These are phyloP conservation scores for Schizochytrium sp. DNA, from an alignment of 108 stramenopile species.

Conservation along the genomic window DNA sequence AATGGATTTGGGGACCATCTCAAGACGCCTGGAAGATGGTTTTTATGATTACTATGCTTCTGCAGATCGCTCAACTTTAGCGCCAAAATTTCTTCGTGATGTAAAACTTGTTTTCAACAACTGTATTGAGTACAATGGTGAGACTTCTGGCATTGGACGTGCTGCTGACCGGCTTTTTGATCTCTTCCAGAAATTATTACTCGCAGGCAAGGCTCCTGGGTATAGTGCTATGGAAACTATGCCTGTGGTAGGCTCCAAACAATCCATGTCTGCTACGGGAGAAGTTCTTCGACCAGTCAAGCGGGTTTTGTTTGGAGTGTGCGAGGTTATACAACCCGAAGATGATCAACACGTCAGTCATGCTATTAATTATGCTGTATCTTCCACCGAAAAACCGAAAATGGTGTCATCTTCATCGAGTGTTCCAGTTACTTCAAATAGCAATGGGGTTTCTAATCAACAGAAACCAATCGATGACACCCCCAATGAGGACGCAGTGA, in stretches of 20 bases:
- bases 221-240: not conserved
- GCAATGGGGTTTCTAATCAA: too few relatives aligned
- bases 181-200: not conserved
- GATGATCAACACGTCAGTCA: not conserved
- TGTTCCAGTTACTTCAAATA: too few relatives aligned
- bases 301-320: not conserved
- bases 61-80: not conserved
- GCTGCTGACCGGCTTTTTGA: not conserved
- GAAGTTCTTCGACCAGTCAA: not conserved
- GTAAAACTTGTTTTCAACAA: not conserved
- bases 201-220: not conserved
- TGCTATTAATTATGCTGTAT: not conserved
- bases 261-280: not conserved
- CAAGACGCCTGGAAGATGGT: not conserved
- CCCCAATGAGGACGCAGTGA: too few relatives aligned
- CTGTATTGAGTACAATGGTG: not conserved
- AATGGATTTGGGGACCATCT: not conserved
- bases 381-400: not conserved
- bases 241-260: not conserved
- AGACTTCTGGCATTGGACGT: not conserved
- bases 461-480: too few relatives aligned
- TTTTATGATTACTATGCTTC: slow-evolving; percentile 48
- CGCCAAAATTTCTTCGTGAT: slow-evolving; percentile 42
- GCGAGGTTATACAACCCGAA: not conserved
- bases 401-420: too few relatives aligned